phyloP scores from a whole-genome alignment of 2,329 filamentous ascomycete species.

The Apiospora arundinis region DNA sequence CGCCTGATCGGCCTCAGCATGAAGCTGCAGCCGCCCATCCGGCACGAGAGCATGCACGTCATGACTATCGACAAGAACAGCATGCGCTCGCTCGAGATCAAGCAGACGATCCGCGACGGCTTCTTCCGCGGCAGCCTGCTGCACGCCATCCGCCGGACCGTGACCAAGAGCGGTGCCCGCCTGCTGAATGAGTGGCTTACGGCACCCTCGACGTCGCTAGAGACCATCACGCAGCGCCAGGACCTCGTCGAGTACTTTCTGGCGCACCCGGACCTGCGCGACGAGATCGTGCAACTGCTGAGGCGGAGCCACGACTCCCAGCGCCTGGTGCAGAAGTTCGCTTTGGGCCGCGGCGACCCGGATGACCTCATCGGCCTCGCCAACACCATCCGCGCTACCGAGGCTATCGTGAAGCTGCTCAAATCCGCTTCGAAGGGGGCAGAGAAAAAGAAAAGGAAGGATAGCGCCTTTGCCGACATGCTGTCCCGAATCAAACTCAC shows the following conservation, averaged over 20 bases:
- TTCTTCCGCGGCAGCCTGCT: slow-evolving; percentile 82
- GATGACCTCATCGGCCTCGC: slow-evolving; percentile 88
- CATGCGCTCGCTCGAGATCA: slow-evolving; percentile 86
- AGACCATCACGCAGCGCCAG: slow-evolving; percentile 78
- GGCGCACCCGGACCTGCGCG: slow-evolving; percentile 68
- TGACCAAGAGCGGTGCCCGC: slow-evolving; percentile 88
- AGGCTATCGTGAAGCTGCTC: slow-evolving; percentile 65
- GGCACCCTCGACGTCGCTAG: slow-evolving; percentile 87
- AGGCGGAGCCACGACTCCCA: slow-evolving; percentile 83
- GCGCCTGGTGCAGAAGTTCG: slow-evolving; percentile 91
- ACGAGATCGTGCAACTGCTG: slow-evolving; percentile 72
- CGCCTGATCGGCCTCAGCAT: slow-evolving; percentile 79
- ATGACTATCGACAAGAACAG: slow-evolving; percentile 95
- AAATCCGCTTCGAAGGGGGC: background rate
- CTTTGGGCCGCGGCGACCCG: slow-evolving; percentile 86
- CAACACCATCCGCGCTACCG: slow-evolving; percentile 78
- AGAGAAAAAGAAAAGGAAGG: background rate
- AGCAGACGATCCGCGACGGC: slow-evolving; percentile 83
- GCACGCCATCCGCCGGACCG: slow-evolving; percentile 87
- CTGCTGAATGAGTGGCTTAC: slow-evolving; percentile 85
- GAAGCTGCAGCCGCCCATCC: slow-evolving; percentile 82
- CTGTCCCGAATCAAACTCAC: slow-evolving; percentile 66
- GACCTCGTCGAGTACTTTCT: slow-evolving; percentile 83
- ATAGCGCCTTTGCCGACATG: slow-evolving; percentile 31
- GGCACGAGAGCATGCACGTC: slow-evolving; percentile 74